phyloP scores from a whole-genome alignment of 2,329 filamentous ascomycete species.

The Fusarium burgessii region DNA sequence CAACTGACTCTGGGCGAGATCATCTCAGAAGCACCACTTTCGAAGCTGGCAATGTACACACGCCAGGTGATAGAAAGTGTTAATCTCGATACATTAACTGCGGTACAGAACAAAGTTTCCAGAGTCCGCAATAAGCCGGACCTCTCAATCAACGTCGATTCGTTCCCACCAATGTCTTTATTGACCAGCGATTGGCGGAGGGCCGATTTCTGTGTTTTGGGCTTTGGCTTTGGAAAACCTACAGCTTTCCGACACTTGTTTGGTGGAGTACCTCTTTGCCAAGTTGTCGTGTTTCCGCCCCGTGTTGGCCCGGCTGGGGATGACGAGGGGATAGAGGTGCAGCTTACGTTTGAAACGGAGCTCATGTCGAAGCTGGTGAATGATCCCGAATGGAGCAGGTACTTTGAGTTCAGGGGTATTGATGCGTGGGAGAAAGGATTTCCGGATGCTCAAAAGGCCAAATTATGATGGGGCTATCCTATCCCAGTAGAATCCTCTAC shows the following conservation, averaged over 20 bases:
- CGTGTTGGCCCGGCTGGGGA: conserved; percentile 42
- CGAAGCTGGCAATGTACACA: conserved; percentile 52
- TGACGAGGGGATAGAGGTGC: conserved; percentile 53
- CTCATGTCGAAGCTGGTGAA: conserved; percentile 47
- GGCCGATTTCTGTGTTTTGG: conserved; percentile 41
- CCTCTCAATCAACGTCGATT: conserved; percentile 51
- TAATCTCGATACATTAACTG: conserved; percentile 48
- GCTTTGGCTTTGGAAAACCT: conserved; percentile 54
- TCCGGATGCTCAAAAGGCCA: background rate
- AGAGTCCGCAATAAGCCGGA: conserved; percentile 52
- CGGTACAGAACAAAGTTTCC: conserved; percentile 47
- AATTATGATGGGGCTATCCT: background rate
- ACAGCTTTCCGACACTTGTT: conserved; percentile 50
- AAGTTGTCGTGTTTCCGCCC: conserved; percentile 50
- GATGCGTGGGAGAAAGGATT: conserved; percentile 37
- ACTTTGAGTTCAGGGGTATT: conserved; percentile 54
- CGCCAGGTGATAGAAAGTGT: conserved; percentile 53
- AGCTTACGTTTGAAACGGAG: conserved; percentile 51
- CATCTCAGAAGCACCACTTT: conserved; percentile 53
- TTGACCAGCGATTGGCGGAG: conserved; percentile 53
- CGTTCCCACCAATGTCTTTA: conserved; percentile 52
- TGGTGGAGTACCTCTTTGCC: conserved; percentile 45
- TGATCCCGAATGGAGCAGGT: conserved; percentile 53
- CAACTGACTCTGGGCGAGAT: conserved; percentile 51
- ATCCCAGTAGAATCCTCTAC: too few relatives aligned